phyloP scores from a whole-genome alignment of 2,329 filamentous ascomycete genomes.

The Cytospora leucostoma region DNA sequence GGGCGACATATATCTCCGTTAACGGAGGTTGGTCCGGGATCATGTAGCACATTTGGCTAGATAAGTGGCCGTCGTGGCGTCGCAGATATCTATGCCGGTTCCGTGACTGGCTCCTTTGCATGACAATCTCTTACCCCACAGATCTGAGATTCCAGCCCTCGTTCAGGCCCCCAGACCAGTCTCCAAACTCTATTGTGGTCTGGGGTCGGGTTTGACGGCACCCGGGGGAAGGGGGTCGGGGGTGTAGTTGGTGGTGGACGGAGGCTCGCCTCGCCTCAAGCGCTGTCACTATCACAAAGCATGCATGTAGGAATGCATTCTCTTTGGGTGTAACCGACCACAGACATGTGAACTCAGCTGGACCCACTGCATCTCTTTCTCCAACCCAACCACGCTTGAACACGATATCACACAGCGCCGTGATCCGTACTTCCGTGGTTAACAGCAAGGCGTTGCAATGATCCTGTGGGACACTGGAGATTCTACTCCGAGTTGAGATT shows the following conservation, averaged over 20 bases:
- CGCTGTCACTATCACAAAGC: neutral
- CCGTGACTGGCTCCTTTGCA: constrained; percentile 8
- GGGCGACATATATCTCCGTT: constrained; percentile 15
- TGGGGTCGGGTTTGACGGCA: neutral
- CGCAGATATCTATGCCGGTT: neutral
- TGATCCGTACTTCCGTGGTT: constrained; percentile 4
- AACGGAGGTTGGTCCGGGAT: constrained; percentile 13
- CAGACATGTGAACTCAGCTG: neutral
- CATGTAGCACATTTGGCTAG: constrained; percentile 9
- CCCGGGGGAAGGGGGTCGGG: too few species aligned
- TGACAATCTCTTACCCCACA: constrained; percentile 5
- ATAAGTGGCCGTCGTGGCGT: constrained; percentile 2
- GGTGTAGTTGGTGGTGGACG: neutral
- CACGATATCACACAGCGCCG: constrained; percentile 14
- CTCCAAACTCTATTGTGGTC: neutral
- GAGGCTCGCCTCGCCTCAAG: neutral
- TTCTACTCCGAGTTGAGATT: neutral
- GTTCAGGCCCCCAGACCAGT: neutral
- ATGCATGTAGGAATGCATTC: neutral
- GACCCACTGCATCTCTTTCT: constrained; percentile 1
- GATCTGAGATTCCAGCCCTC: neutral
- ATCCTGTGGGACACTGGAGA: constrained; percentile 1
- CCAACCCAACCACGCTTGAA: constrained; percentile 18
- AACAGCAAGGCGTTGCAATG: neutral
- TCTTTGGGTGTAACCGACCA: neutral